Percentiles rank a stretch among this genome's conserved stretches.
These are phyloP conservation scores for Diaporthe citriasiana DNA, from an alignment of 2,329 filamentous ascomycete species.

Conservation along the genomic window DNA sequence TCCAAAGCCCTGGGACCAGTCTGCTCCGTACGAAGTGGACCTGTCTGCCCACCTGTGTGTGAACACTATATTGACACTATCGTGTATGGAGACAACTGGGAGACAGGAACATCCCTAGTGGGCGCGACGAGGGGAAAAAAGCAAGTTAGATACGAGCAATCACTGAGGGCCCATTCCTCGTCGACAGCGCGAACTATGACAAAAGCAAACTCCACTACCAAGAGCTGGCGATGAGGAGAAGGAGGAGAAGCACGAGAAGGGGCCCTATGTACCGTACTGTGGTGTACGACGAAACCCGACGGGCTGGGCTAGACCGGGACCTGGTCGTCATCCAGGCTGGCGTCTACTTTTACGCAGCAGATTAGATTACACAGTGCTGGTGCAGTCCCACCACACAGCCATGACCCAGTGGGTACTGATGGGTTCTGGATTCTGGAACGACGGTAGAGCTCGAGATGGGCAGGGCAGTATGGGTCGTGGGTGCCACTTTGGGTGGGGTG, in stretches of 20 bases:
- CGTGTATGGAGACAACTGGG: not conserved
- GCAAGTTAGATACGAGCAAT: slow-evolving; percentile 28
- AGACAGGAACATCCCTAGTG: slow-evolving; percentile 3
- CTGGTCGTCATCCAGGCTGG: not conserved
- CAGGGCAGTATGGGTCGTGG: slow-evolving; percentile 19
- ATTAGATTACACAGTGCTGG: slow-evolving; percentile 14
- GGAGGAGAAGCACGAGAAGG: slow-evolving; percentile 9
- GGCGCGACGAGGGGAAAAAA: slow-evolving; percentile 5
- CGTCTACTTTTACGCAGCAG: slow-evolving; percentile 8
- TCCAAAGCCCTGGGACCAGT: slow-evolving; percentile 27
- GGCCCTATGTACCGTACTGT: not conserved
- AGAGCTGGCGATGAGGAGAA: slow-evolving; percentile 2
- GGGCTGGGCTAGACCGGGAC: slow-evolving; percentile 14
- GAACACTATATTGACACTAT: not conserved
- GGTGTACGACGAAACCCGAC: not conserved
- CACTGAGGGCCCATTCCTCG: not conserved
- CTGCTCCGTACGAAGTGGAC: not conserved
- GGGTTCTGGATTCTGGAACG: slow-evolving; percentile 17
- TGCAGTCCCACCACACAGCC: slow-evolving; percentile 11
- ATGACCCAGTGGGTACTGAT: slow-evolving; percentile 18
- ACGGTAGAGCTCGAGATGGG: slow-evolving; percentile 27
- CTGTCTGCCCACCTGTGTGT: not conserved
- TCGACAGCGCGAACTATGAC: slow-evolving; percentile 23
- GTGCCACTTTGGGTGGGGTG: slow-evolving; percentile 27
- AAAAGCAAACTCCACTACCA: slow-evolving; percentile 26